Evolutionary conservation across 495 filamentous ascomycete genomes (phyloP).

Genomic region (Penicillium waksmanii): DNA sequence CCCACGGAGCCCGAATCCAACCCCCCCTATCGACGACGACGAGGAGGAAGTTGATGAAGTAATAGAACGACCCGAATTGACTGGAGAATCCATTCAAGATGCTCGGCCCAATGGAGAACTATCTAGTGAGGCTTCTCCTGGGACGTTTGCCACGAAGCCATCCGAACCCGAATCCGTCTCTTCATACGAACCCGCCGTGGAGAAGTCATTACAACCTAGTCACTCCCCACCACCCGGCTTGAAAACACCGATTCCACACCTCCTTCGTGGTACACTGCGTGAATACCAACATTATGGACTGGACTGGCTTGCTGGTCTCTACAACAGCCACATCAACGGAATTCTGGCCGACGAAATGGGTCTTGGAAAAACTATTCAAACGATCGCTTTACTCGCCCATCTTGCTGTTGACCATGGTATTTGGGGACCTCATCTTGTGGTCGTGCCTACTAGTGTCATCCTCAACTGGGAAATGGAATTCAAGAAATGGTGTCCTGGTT

Average conservation of each 20-base stretch:
- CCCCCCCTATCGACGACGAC: background rate
- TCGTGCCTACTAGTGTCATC: conserved; percentile 98
- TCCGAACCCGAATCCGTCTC: conserved; percentile 70
- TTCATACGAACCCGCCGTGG: conserved; percentile 53
- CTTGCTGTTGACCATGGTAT: conserved; percentile 87
- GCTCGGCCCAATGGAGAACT: conserved; percentile 35
- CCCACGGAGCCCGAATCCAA: conserved; percentile 13
- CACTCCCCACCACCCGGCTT: conserved; percentile 45
- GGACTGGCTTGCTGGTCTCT: conserved; percentile 93
- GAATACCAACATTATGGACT: conserved; percentile 97
- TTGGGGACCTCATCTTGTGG: conserved; percentile 95
- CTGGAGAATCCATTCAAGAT: conserved; percentile 22
- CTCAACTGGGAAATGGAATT: conserved; percentile 99
- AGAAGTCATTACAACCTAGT: conserved; percentile 37
- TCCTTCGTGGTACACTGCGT: conserved; percentile 89
- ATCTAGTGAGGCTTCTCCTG: conserved; percentile 56
- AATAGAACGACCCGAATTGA: conserved; percentile 14
- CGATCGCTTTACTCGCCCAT: conserved; percentile 92
- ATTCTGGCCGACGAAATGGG: conserved; percentile 99
- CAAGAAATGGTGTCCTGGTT: conserved; percentile 98
- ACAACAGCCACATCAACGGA: conserved; percentile 91
- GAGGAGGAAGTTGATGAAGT: conserved; percentile 9
- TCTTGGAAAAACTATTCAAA: conserved; percentile 98
- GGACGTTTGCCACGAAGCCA: conserved; percentile 67
- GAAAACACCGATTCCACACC: conserved; percentile 79